phyloP scores from a whole-genome alignment of 2,329 filamentous ascomycete genomes.

The Talaromyces sp. region DNA sequence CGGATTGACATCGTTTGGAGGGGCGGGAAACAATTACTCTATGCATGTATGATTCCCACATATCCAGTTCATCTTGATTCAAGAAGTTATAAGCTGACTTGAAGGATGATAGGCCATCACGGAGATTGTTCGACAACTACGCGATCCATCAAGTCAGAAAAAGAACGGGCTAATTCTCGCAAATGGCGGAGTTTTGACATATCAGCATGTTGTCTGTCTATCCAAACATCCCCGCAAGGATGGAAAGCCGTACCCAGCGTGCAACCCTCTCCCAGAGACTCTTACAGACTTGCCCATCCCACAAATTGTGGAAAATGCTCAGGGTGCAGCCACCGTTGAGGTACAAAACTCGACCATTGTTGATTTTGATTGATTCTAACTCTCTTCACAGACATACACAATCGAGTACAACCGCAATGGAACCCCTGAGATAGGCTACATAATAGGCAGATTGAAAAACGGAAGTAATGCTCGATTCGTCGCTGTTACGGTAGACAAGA shows the following conservation, averaged over 20 bases:
- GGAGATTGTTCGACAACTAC: conserved; percentile 55
- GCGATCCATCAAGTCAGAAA: conserved; percentile 39
- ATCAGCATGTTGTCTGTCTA: conserved; percentile 61
- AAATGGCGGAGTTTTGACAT: conserved; percentile 64
- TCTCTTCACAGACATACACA: conserved; percentile 54
- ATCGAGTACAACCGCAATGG: conserved; percentile 56
- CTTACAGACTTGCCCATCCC: conserved; percentile 43
- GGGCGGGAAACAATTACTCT: conserved; percentile 68
- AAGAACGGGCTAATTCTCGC: conserved; percentile 59
- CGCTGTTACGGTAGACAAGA: conserved; percentile 46
- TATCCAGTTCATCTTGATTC: conserved; percentile 20
- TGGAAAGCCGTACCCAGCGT: conserved; percentile 45
- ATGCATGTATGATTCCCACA: conserved; percentile 54
- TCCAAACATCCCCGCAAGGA: conserved; percentile 46
- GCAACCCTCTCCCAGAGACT: conserved; percentile 46
- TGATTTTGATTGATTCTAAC: neutral
- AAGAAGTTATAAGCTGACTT: neutral
- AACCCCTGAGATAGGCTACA: conserved; percentile 46
- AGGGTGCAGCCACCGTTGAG: conserved; percentile 54
- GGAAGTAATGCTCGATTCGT: conserved; percentile 51
- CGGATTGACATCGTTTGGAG: conserved; percentile 65
- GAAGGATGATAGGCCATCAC: conserved; percentile 44
- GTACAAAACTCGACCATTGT: conserved; percentile 21
- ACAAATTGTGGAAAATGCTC: conserved; percentile 39
- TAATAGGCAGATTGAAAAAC: conserved; percentile 53